Base-by-base conservation (phyloP, 345 rosid species). In the Nasturtium officinale region DNA sequence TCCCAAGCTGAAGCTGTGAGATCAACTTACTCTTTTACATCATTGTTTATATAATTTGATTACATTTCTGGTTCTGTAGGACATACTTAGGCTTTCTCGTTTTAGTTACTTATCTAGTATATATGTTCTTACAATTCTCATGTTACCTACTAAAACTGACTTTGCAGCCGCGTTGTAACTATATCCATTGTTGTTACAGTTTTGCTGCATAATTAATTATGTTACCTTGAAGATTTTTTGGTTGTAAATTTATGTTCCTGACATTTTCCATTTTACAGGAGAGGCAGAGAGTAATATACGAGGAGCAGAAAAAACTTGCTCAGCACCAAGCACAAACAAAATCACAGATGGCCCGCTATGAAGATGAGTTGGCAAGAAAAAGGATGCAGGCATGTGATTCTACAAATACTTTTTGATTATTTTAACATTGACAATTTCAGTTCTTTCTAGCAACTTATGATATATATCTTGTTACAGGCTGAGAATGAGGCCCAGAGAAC, bases 301-400 rank as follows among this genome's bases (percentile, higher is more conserved):
- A 91, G 15, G 99, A 95, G 67, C 97, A 95, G 79, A 95, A 83
- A 79, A 91, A 89, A 80, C 82, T 95, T 75, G 86, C 91, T 33
- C 93, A 91, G 80, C 87, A 87, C 78, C 95, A 88, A 75, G 97
- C 97, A 11, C 96, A 95, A 75, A 86, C 89, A 25, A 95, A 91
- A 82, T 86, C 99, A 35, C 96, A 90, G 80, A 91, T 90, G 96
- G 96, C 95, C 37, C 93, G 90, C 40, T 95, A 91, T 74, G 97
- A 88, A 80, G 96, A 91, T 63, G 99, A 95, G 45, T 51, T 95
- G 74, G 93, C 96, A 48, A 89, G 96, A 83, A 91, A 91, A 86
- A 83, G 99, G 85, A 91, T 91, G 99, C 97, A 91, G 97, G 98
- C 85, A 87, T 73, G 65, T 77, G 5, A 10, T 30, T 54, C 37